phyloP scores from a whole-genome alignment of 805 yeast species.

The Saccharomyces mikatae region DNA sequence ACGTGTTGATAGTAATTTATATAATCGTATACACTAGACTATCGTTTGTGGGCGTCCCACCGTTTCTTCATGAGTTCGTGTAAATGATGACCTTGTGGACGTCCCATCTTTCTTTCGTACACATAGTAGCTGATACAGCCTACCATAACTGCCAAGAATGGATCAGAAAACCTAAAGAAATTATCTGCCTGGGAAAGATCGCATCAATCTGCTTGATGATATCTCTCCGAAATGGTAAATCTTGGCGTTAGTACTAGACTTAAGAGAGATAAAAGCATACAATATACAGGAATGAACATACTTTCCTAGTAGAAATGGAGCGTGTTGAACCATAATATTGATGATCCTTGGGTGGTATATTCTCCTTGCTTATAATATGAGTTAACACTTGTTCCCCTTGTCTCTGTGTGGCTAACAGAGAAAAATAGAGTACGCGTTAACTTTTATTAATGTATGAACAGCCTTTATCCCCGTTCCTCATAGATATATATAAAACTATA shows the following conservation, averaged over 20 bases:
- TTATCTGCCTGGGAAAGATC: neutral
- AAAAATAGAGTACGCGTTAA: neutral
- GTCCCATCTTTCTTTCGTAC: conserved; percentile 50
- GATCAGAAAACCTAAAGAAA: conserved; percentile 44
- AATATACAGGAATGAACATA: conserved; percentile 12
- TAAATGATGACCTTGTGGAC: conserved; percentile 53
- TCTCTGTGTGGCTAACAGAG: neutral
- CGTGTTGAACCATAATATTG: neutral
- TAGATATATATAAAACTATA: too few species aligned
- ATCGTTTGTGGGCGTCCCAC: conserved; percentile 4
- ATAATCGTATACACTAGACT: neutral
- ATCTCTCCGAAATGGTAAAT: conserved; percentile 4
- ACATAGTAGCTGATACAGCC: conserved; percentile 59
- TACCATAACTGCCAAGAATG: conserved; percentile 51
- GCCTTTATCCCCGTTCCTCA: neutral
- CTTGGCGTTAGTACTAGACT: conserved; percentile 8
- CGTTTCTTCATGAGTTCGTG: conserved; percentile 42
- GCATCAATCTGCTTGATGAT: neutral
- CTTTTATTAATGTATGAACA: neutral
- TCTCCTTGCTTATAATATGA: neutral
- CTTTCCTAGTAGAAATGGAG: conserved; percentile 41
- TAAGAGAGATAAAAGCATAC: neutral
- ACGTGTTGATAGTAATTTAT: neutral
- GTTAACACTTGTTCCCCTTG: neutral
- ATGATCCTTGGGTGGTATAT: neutral